Evolutionary conservation across 116 monocot genomes (phyloP).

Genomic region (Posidonia oceanica): DNA sequence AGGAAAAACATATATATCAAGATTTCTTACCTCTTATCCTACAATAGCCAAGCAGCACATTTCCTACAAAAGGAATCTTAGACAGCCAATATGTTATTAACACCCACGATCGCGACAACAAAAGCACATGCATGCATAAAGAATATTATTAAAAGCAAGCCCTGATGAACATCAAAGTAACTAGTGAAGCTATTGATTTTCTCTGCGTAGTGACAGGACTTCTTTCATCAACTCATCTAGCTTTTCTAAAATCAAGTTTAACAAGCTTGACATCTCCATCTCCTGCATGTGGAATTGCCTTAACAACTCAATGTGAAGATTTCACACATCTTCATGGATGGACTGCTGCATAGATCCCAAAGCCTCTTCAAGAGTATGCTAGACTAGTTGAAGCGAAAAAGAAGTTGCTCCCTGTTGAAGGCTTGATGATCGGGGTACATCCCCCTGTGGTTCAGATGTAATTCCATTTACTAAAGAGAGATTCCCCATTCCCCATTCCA

Average conservation of each 20-base stretch:
- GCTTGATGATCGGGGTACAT: conserved; percentile 22
- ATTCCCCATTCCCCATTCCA: too few relatives aligned
- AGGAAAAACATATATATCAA: too few relatives aligned
- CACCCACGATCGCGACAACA: not conserved
- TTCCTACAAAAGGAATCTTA: too few relatives aligned
- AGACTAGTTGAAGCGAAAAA: conserved; percentile 86
- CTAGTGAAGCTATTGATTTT: conserved; percentile 42
- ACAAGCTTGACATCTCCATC: conserved; percentile 33
- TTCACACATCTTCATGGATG: conserved; percentile 84
- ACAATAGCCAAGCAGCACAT: too few relatives aligned
- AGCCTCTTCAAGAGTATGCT: conserved; percentile 89
- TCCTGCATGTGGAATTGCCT: conserved; percentile 94
- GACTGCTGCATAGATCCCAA: conserved; percentile 65
- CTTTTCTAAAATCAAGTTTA: conserved; percentile 30
- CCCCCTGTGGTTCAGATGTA: conserved; percentile 16
- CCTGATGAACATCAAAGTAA: conserved; percentile 10
- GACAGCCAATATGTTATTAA: not conserved
- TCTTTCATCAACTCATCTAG: conserved; percentile 41
- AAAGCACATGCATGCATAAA: not conserved
- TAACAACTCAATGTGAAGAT: conserved; percentile 85
- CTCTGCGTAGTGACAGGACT: conserved; percentile 40
- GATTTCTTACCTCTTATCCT: too few relatives aligned
- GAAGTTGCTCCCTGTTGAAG: conserved; percentile 45
- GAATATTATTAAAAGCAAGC: not conserved
- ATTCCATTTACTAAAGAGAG: too few relatives aligned